phyloP scores from a whole-genome alignment of 2,329 filamentous ascomycete genomes.

The Cercospora janseana region DNA sequence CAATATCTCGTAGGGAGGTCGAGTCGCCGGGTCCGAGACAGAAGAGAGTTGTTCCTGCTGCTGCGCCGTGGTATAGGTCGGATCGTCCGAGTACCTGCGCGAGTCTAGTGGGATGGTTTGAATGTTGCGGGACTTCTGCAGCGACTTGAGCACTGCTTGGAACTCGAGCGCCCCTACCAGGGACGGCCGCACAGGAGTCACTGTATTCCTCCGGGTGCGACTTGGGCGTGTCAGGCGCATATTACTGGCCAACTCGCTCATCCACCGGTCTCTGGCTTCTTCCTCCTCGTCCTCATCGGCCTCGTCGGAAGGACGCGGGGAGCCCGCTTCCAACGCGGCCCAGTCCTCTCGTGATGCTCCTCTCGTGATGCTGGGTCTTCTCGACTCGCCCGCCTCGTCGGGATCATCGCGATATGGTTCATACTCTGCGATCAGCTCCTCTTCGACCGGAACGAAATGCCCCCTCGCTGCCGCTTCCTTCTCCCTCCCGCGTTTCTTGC shows the following conservation, averaged over 20 bases:
- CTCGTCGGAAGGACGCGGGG: conserved; percentile 46
- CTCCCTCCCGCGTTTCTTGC: conserved; percentile 60
- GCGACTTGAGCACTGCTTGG: conserved; percentile 79
- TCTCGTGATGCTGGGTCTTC: conserved; percentile 41
- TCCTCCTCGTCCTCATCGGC: conserved; percentile 62
- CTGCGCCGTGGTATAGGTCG: conserved; percentile 46
- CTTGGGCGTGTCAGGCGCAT: conserved; percentile 80
- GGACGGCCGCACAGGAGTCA: conserved; percentile 87
- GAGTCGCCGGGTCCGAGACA: conserved; percentile 45
- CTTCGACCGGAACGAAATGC: conserved; percentile 64
- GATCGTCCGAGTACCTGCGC: conserved; percentile 67
- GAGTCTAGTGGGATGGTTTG: conserved; percentile 67
- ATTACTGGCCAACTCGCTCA: conserved; percentile 83
- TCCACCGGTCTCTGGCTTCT: conserved; percentile 61
- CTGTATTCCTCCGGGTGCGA: conserved; percentile 66
- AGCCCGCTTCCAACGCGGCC: conserved; percentile 57
- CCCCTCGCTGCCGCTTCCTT: conserved; percentile 70
- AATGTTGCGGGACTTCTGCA: conserved; percentile 77
- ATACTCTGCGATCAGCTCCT: conserved; percentile 50
- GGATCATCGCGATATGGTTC: conserved; percentile 55
- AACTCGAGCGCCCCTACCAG: conserved; percentile 93
- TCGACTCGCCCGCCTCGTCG: conserved; percentile 46
- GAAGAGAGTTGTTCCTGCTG: conserved; percentile 50
- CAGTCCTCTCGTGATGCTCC: conserved; percentile 62
- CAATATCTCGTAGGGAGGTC: conserved; percentile 23